Conservation (phyloP, 495 filamentous ascomycete species). For the Aspergillus nanangensis region DNA sequence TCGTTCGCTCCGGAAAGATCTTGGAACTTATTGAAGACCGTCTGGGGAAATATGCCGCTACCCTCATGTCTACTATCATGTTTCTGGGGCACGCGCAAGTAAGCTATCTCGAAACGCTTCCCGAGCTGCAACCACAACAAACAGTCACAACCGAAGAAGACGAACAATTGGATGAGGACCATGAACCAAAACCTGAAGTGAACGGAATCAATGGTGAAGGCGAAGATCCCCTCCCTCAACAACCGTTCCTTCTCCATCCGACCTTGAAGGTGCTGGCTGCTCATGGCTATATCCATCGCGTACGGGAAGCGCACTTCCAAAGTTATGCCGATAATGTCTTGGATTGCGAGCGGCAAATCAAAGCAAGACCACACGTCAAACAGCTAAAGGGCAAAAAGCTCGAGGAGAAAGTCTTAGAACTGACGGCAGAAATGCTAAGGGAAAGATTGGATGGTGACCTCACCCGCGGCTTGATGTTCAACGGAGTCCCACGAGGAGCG, state of each 20-base stretch:
- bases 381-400: constrained; percentile 54
- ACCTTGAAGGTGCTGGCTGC: constrained; percentile 42
- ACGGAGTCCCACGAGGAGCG: constrained; percentile 34
- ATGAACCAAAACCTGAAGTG: constrained; percentile 8
- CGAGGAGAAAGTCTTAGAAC: constrained; percentile 47
- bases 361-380: constrained; percentile 33
- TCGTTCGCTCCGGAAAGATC: constrained; percentile 79
- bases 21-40: constrained; percentile 65
- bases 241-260: constrained; percentile 33
- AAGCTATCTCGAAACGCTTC: constrained; percentile 55
- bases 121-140: constrained; percentile 24
- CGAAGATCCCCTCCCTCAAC: constrained; percentile 14
- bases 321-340: constrained; percentile 46
- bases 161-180: constrained; percentile 25
- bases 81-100: constrained; percentile 73
- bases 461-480: constrained; percentile 26
- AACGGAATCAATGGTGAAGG: too few species aligned
- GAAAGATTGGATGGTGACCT: constrained; percentile 32
- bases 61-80: constrained; percentile 69
- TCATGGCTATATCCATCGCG: constrained; percentile 44
- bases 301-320: constrained; percentile 47
- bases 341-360: constrained; percentile 40
- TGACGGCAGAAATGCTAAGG: constrained; percentile 23
- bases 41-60: constrained; percentile 64
- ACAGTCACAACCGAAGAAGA: constrained; percentile 23